Percentiles rank a stretch among this genome's conserved stretches.
phyloP scores from a whole-genome alignment of 2,329 filamentous ascomycete species.

The Alternaria brassicicola region DNA sequence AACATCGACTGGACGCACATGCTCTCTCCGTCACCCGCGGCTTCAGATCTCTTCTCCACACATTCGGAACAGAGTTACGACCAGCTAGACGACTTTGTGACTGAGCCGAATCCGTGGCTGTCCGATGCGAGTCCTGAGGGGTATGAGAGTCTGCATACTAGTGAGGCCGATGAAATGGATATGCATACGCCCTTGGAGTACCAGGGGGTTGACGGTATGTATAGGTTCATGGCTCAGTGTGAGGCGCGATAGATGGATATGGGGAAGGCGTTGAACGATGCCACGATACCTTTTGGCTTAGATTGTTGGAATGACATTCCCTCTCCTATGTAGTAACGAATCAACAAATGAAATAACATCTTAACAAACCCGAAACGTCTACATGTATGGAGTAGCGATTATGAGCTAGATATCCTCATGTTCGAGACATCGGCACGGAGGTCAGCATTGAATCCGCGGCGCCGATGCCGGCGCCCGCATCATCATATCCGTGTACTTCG shows the following conservation, averaged over 20 bases:
- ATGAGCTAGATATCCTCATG: too few relatives aligned
- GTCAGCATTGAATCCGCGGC: not conserved
- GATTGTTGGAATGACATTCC: conserved; percentile 28
- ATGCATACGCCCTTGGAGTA: conserved; percentile 59
- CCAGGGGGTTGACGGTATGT: conserved; percentile 69
- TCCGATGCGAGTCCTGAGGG: conserved; percentile 56
- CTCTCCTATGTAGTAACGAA: conserved; percentile 30
- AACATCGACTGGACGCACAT: conserved; percentile 64
- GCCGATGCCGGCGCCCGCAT: not conserved
- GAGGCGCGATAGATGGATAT: conserved; percentile 50
- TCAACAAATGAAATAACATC: not conserved
- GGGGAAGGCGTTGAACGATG: conserved; percentile 8
- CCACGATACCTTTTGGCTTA: conserved; percentile 38
- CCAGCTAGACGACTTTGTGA: conserved; percentile 51
- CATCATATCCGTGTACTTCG: not conserved
- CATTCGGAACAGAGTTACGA: conserved; percentile 46
- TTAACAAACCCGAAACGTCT: too few relatives aligned
- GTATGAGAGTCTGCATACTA: conserved; percentile 64
- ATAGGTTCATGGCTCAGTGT: conserved; percentile 69
- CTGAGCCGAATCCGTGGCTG: conserved; percentile 60
- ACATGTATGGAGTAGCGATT: too few relatives aligned
- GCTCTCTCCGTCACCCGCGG: conserved; percentile 54
- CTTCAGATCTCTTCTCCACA: conserved; percentile 47
- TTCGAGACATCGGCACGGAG: too few relatives aligned
- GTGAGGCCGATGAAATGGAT: conserved; percentile 54